Evolutionary conservation across 2,329 filamentous ascomycete species (phyloP), one percentile per base, ranked within the genome.

Genomic region (Hymenoscyphus repandus): DNA sequence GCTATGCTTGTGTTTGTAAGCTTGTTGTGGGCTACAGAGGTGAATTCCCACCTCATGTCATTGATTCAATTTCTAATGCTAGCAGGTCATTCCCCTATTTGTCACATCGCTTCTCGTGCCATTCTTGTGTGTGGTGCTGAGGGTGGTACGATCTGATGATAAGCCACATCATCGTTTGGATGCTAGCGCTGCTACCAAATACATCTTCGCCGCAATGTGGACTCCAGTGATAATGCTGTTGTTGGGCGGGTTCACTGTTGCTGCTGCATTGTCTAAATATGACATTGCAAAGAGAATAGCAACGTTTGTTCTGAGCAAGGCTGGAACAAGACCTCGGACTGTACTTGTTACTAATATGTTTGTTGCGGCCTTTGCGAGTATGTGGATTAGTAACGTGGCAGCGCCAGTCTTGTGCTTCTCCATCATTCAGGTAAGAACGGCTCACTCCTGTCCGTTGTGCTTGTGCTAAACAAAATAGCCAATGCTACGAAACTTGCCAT

Each of bases 301-400:
- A 1, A 96, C 92, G 1, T 90, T 97, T 63, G 88, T 99, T 27
- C 78, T 99, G 32, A 96, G 90, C 74, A 97, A 96, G 73, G 93
- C 93, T 7, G 93, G 93, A 6, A 96, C 93, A 3, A 86, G 85
- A 62, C 93, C 93, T 9, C 79, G 85, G 49, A 92, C 88, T 2
- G 93, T 99, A 3, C 77, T 99, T 4, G 71, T 99, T n/a, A 93
- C 92, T 48, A 96, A 92, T 72, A 99, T 99, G 93, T 91, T 96
- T 62, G 93, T 99, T 38, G 91, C 92, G 49, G 95, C 93, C 64
- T 95, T 99, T 68, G 86, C 95, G 7, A 96, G 90, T 62, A 99
- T 99, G 93, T 90, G 95, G 77, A 97, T 99, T 64, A 96, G 90
- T 71, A 99, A 99, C 61, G 95, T 99, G 27, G 93, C 93, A 1